A percentile compares a stretch with the other conserved stretches of the same genome.
These are phyloP conservation scores for Colletotrichum cereale DNA, from an alignment of 2,329 filamentous ascomycete genomes.

Conservation along the genomic window DNA sequence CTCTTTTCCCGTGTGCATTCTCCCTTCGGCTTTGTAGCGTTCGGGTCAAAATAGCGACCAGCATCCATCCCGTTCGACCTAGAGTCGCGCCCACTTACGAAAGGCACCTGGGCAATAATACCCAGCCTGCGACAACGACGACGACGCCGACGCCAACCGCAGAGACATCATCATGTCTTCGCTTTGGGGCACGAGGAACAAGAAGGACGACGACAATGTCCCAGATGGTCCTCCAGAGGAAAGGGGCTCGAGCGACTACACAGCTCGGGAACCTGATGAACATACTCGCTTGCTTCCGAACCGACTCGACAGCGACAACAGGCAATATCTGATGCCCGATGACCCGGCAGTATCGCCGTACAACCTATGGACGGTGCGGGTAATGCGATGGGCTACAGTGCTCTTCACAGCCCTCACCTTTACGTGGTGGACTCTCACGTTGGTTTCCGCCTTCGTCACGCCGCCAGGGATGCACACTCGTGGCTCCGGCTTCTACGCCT, in stretches of 20 bases:
- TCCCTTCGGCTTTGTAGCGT: neutral
- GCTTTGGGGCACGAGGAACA: slow-evolving; percentile 35
- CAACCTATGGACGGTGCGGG: slow-evolving; percentile 92
- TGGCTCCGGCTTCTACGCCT: slow-evolving; percentile 93
- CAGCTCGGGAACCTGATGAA: slow-evolving; percentile 56
- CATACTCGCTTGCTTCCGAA: slow-evolving; percentile 78
- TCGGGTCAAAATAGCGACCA: neutral
- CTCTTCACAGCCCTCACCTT: slow-evolving; percentile 81
- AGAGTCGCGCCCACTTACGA: neutral
- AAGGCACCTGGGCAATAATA: neutral
- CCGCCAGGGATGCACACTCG: slow-evolving; percentile 87
- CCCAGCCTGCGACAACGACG: neutral
- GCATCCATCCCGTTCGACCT: neutral
- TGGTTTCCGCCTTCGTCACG: slow-evolving; percentile 92
- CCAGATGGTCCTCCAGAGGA: slow-evolving; percentile 45
- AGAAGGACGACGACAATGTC: slow-evolving; percentile 43
- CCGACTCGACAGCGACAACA: slow-evolving; percentile 64
- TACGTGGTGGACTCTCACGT: slow-evolving; percentile 90
- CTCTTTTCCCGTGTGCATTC: neutral
- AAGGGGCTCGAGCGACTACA: slow-evolving; percentile 21
- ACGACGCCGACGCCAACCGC: neutral
- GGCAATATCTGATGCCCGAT: slow-evolving; percentile 52
- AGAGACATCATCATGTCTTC: slow-evolving; percentile 28
- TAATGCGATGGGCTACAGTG: slow-evolving; percentile 82
- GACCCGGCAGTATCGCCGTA: slow-evolving; percentile 81